Base-by-base conservation (phyloP, 2,329 filamentous ascomycete genomes). In the Didymella glomerata region DNA sequence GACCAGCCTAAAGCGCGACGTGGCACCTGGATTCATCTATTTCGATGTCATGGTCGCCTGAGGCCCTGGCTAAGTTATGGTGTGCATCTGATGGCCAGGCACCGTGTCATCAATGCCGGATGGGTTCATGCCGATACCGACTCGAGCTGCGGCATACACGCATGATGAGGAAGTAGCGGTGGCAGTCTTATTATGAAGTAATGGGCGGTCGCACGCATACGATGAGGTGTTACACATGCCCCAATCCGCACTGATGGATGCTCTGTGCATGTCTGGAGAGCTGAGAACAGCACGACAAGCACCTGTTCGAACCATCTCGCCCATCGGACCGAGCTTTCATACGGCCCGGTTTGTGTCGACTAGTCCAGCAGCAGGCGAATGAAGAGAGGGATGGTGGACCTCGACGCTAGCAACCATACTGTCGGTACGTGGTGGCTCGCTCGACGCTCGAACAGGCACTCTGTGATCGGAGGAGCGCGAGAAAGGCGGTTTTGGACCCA, bases 261-360 rank as follows among this genome's bases (percentile, higher is more conserved):
- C 34, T 32, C 16, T 48, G 52, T 48, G 28, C 34, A 22, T 42
- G 10, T 38, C 22, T 28, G 13, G 13, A 24, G n/a, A 55, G 41
- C 49, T 52, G 42, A 51, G 45, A 42, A 20, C 13, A 42, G 27
- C 40, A 34, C 14, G 46, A 48, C 36, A 18, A 44, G 45, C 36
- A 55, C 25, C 28, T 20, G 52, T 42, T 48, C 52, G 44, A 48
- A 34, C 14, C 52, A 54, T 22, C 34, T 41, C 34, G 44, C 36
- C 44, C 54, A 24, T 57, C 54, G 54, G 48, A 52, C 54, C 54
- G 50, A 59, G 38, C 50, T 27, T 25, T 38, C 30, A 45, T 24
- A 54, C 56, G 56, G 56, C 27, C 56, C 56, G 56, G 47, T 48
- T 57, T 24, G 54, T 20, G 38, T n/a, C n/a, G 44, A 57, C 44